Percentiles rank a stretch among this genome's conserved stretches.
phyloP scores from a whole-genome alignment of 768 basidiomycete genomes.

The Amanita fuliginea region DNA sequence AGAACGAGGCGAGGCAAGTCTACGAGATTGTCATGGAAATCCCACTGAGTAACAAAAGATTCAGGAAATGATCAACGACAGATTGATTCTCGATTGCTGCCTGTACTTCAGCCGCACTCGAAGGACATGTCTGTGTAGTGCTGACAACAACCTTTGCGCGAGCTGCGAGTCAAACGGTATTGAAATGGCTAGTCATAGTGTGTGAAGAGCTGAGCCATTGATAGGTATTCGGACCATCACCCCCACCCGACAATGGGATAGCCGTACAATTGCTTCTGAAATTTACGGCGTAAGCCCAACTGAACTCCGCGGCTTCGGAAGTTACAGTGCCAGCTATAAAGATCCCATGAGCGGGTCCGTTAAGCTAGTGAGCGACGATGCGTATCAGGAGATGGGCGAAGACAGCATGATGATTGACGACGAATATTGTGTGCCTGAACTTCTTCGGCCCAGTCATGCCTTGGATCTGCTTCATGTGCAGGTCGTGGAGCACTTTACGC shows the following conservation, averaged over 20 bases:
- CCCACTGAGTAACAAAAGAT: conserved; percentile 3
- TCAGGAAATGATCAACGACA: conserved; percentile 45
- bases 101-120: conserved; percentile 41
- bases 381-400: conserved; percentile 18
- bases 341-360: conserved; percentile 13
- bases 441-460: conserved; percentile 39
- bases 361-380: conserved; percentile 1
- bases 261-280: conserved; percentile 37
- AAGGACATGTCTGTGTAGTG: conserved; percentile 54
- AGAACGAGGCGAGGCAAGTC: conserved; percentile 32
- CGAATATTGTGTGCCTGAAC: conserved; percentile 21
- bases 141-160: conserved; percentile 57
- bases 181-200: neutral
- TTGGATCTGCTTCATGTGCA: conserved; percentile 58
- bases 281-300: conserved; percentile 30
- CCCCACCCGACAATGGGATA: conserved; percentile 32
- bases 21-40: neutral
- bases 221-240: conserved; percentile 24
- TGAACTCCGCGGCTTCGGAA: conserved; percentile 27
- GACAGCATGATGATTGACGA: conserved; percentile 59
- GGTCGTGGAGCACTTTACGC: conserved; percentile 58
- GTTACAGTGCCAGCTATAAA: conserved; percentile 27
- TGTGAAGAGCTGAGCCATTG: neutral
- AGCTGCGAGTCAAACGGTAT: conserved; percentile 14
- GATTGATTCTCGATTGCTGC: conserved; percentile 68